A percentile compares a stretch with the other conserved stretches of the same genome.
phyloP scores from a whole-genome alignment of 1,139 yeast genomes.

The Petasospora fabianii region DNA sequence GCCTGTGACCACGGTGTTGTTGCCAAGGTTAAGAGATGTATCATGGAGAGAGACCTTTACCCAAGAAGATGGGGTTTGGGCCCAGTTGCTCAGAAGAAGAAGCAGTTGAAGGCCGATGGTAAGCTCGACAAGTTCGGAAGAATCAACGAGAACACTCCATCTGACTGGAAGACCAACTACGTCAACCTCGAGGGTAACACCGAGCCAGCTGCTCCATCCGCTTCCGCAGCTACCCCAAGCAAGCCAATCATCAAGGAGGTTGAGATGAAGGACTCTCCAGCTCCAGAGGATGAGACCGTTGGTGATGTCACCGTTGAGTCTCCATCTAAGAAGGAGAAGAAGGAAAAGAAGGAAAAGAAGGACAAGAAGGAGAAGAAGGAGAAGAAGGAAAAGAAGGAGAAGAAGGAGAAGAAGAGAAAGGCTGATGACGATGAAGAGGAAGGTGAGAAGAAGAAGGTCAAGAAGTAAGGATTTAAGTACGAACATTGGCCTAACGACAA shows the following conservation, averaged over 20 bases:
- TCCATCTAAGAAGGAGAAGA: constrained; percentile 46
- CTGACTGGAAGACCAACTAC: constrained; percentile 84
- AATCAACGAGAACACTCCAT: constrained; percentile 90
- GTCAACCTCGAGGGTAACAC: constrained; percentile 73
- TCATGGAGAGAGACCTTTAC: constrained; percentile 98
- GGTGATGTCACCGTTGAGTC: constrained; percentile 30
- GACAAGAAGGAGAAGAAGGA: constrained; percentile 67
- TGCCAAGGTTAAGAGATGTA: constrained; percentile 97
- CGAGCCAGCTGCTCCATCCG: constrained; percentile 31
- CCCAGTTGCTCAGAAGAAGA: constrained; percentile 97
- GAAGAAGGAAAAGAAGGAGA: constrained; percentile 56
- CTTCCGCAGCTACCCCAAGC: constrained; percentile 44
- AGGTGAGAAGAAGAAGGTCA: constrained; percentile 52
- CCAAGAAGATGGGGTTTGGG: constrained; percentile 99
- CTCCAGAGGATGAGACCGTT: constrained; percentile 32
- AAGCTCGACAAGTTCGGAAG: constrained; percentile 95
- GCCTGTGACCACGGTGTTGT: constrained; percentile 98
- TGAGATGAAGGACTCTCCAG: constrained; percentile 30
- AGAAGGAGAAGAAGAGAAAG: constrained; percentile 58
- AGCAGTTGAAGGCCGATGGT: constrained; percentile 96
- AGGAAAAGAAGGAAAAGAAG: constrained; percentile 52
- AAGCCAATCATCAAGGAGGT: constrained; percentile 43
- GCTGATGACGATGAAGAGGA: constrained; percentile 56
- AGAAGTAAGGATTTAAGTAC: constrained; percentile 33
- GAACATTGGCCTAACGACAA: too few species aligned